Conservation (phyloP, 1,139 yeast species). For the Pichia inconspicua region DNA sequence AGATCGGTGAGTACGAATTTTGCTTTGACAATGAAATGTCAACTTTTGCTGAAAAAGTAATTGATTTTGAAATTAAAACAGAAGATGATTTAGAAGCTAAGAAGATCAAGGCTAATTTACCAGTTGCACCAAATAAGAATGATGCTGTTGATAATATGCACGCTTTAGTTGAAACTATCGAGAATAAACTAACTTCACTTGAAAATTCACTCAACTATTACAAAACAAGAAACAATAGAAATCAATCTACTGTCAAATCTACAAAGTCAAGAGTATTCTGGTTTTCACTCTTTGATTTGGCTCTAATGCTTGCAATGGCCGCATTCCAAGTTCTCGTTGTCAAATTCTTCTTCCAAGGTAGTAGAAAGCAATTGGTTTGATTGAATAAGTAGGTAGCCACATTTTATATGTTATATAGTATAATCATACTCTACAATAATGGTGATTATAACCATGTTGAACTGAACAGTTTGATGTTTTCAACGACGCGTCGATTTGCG, state of each 20-base stretch:
- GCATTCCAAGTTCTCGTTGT: slow-evolving; percentile 75
- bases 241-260: slow-evolving; percentile 83
- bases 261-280: slow-evolving; percentile 82
- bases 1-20: slow-evolving; percentile 80
- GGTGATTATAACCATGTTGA: too few relatives aligned
- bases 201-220: slow-evolving; percentile 68
- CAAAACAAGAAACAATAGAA: slow-evolving; percentile 87
- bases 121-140: slow-evolving; percentile 53
- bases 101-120: slow-evolving; percentile 54
- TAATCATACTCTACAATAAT: too few relatives aligned
- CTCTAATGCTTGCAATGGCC: slow-evolving; percentile 82
- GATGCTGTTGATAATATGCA: slow-evolving; percentile 56
- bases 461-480: too few relatives aligned
- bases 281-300: slow-evolving; percentile 75
- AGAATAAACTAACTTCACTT: slow-evolving; percentile 57
- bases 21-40: slow-evolving; percentile 88
- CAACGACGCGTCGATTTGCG: neutral
- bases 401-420: too few relatives aligned
- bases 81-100: slow-evolving; percentile 37
- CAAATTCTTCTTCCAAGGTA: slow-evolving; percentile 78
- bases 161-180: slow-evolving; percentile 52
- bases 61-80: slow-evolving; percentile 75
- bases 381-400: neutral
- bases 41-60: slow-evolving; percentile 77
- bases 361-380: slow-evolving; percentile 72